phyloP scores from a whole-genome alignment of 2,329 filamentous ascomycete species.

The Beauveria brongniartii region DNA sequence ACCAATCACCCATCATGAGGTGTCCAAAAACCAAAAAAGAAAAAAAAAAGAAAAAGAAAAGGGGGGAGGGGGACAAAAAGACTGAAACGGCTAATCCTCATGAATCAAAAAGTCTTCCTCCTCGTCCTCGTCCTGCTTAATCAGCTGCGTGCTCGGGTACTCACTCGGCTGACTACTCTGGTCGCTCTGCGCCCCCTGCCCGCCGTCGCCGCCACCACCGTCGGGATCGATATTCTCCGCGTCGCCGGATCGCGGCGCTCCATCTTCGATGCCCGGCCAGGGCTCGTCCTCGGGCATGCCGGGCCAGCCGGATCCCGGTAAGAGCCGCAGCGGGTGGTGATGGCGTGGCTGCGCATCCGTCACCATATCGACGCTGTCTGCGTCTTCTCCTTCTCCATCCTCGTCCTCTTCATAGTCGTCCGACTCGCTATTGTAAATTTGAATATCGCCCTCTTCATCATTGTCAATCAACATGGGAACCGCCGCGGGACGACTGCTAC shows the following conservation, averaged over 20 bases:
- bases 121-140: conserved; percentile 27
- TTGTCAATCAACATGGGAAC: background rate
- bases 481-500: conserved; percentile 20
- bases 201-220: conserved; percentile 14
- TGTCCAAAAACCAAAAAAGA: background rate
- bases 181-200: conserved; percentile 27
- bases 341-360: conserved; percentile 17
- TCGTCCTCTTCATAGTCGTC: conserved; percentile 25
- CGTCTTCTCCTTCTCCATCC: conserved; percentile 14
- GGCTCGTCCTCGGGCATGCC: conserved; percentile 44
- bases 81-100: conserved; percentile 24
- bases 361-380: conserved; percentile 20
- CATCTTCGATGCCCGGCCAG: conserved; percentile 49
- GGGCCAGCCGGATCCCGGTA: conserved; percentile 19
- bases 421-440: conserved; percentile 28
- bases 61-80: background rate
- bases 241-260: conserved; percentile 25
- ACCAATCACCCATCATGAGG: background rate
- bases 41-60: background rate
- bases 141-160: conserved; percentile 44
- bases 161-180: conserved; percentile 46
- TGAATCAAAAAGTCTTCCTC: conserved; percentile 29
- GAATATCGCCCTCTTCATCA: conserved; percentile 22
- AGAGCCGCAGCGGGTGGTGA: conserved; percentile 17
- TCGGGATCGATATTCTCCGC: conserved; percentile 44